Base-by-base conservation (phyloP, 148 eudicot genomes). In the Arbutus unedo region DNA sequence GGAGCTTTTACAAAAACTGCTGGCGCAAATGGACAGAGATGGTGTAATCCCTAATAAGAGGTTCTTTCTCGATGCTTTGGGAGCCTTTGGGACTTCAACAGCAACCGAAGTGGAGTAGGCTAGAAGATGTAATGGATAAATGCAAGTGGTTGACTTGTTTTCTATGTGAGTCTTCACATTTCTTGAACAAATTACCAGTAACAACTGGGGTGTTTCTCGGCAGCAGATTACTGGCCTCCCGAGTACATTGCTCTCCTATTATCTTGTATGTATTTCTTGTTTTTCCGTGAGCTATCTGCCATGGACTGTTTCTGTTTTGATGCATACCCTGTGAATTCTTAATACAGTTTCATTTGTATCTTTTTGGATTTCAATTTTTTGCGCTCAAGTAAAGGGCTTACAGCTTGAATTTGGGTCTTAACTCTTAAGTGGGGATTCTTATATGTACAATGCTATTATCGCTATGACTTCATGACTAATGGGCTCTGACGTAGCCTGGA, bases 11-110 rank as follows among this genome's bases (percentile, higher is more conserved):
- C 84, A 92, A 83, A 89, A 93, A 84, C 83, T 96, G 80, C 80
- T 91, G 43, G 85, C 51, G 54, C 84, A 62, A 79, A 94, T 96
- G 98, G 97, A 96, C 74, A 83, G 77, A 88, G 98, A 96, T 79
- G 96, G 97, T 54, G 90, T 96, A 71, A 87, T 50, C 44, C 78
- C 78, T 50, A 76, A 64, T 85, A 91, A 91, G 85, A 86, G 84
- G 67, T 91, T 91, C 80, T 95, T 95, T 66, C 84, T 95, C 62
- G 98, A 94, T 79, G 92, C 99, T 83, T 78, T 96, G 83, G 98
- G 98, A 85, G 93, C 90, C 43, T 84, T 93, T 70, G 92, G 91
- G 25, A 87, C 95, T 74, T 90, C 91, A 62, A 82, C 83, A 76
- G 68, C 45, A 82, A 79, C 77, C 77, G 55, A 80, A 79, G 81